Evolutionary conservation across 345 rosid genomes (phyloP).

Genomic region (Orychophragmus violaceus): DNA sequence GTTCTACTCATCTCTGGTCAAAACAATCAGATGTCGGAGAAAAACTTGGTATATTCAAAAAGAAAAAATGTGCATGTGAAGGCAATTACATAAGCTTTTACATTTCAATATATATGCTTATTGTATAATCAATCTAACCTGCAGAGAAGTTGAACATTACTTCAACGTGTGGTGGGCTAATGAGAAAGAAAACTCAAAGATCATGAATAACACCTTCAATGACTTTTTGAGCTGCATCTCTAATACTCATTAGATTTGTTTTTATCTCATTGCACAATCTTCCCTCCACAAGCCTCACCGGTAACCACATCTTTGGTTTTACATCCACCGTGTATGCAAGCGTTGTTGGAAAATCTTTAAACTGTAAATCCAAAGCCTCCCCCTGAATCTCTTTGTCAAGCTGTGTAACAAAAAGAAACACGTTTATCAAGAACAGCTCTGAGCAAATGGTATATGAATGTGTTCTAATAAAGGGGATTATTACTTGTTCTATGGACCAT

Average conservation of each 20-base stretch:
- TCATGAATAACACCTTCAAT: constrained; percentile 28
- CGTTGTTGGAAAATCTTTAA: constrained; percentile 46
- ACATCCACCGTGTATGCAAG: constrained; percentile 63
- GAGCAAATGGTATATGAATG: background rate
- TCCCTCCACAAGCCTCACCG: constrained; percentile 72
- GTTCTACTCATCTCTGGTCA: background rate
- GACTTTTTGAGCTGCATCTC: constrained; percentile 55
- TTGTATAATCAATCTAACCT: background rate
- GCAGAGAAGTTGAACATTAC: background rate
- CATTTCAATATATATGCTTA: too few species aligned
- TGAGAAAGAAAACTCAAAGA: constrained; percentile 18
- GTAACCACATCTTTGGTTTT: constrained; percentile 81
- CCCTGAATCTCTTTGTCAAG: constrained; percentile 25
- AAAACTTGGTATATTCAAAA: background rate
- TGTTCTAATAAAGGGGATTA: background rate
- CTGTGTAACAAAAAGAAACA: constrained; percentile 35
- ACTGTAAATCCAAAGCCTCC: constrained; percentile 25
- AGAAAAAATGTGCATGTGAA: background rate
- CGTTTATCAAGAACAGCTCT: too few species aligned
- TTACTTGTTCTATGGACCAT: constrained; percentile 88
- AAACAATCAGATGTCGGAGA: background rate
- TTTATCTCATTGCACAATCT: constrained; percentile 65
- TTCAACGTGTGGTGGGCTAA: background rate
- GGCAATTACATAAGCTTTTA: background rate
- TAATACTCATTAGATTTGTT: constrained; percentile 55